These are phyloP conservation scores for Pinus albicaulis DNA, from an alignment of 75 land plant genomes.

Conservation along the genomic window DNA sequence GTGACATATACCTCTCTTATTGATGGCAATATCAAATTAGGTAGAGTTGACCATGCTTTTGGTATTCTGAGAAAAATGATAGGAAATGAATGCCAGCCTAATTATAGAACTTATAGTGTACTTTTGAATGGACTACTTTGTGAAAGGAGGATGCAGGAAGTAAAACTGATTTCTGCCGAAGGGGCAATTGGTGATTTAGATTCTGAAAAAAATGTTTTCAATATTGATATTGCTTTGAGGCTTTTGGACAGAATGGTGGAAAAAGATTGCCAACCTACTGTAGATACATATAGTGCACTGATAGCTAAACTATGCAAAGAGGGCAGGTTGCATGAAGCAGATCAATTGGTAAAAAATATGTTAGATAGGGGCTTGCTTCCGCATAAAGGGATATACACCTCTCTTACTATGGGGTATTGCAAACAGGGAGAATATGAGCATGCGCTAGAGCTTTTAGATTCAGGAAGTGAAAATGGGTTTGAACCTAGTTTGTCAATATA, in stretches of 20 bases:
- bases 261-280: slow-evolving; percentile 34
- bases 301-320: slow-evolving; percentile 45
- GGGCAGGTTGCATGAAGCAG: slow-evolving; percentile 49
- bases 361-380: slow-evolving; percentile 46
- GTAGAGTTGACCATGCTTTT: slow-evolving; percentile 25
- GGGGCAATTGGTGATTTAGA: slow-evolving; percentile 5
- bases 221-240: slow-evolving; percentile 27
- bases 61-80: slow-evolving; percentile 34
- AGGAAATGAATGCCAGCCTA: slow-evolving; percentile 39
- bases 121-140: slow-evolving; percentile 34
- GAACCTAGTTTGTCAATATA: slow-evolving; percentile 33
- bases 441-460: slow-evolving; percentile 34
- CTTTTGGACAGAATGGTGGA: slow-evolving; percentile 47
- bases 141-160: slow-evolving; percentile 1
- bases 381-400: slow-evolving; percentile 18
- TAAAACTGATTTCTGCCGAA: slow-evolving; percentile 8
- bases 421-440: slow-evolving; percentile 27
- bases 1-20: slow-evolving; percentile 50
- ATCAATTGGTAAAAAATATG: slow-evolving; percentile 55
- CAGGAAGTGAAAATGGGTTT: slow-evolving; percentile 26
- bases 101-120: slow-evolving; percentile 31
- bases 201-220: slow-evolving; percentile 15
- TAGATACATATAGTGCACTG: slow-evolving; percentile 39
- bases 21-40: slow-evolving; percentile 29
- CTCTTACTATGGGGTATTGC: slow-evolving; percentile 50